These are phyloP conservation scores for Glonium stellatum DNA, from an alignment of 495 filamentous ascomycete species.

Conservation along the genomic window DNA sequence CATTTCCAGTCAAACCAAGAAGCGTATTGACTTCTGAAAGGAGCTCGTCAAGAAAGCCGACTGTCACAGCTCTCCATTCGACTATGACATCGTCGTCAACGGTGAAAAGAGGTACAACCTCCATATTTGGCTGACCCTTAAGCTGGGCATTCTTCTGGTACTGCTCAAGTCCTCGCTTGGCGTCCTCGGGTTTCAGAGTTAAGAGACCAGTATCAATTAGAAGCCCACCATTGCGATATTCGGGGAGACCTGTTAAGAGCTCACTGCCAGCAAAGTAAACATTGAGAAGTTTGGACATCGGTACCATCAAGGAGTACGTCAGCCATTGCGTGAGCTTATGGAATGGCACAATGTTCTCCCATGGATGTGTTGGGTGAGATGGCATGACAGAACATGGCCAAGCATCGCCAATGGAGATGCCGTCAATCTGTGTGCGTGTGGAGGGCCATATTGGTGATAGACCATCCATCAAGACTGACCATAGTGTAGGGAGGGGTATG, in stretches of 20 bases:
- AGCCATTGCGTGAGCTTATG: conserved; percentile 91
- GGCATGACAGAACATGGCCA: conserved; percentile 88
- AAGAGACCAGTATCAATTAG: conserved; percentile 78
- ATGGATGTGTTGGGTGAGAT: conserved; percentile 63
- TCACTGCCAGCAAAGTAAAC: conserved; percentile 72
- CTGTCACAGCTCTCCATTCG: conserved; percentile 77
- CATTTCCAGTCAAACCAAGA: conserved; percentile 47
- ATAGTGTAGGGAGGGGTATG: conserved; percentile 83
- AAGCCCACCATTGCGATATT: conserved; percentile 82
- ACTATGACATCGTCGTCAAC: conserved; percentile 79
- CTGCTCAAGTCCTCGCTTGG: conserved; percentile 58
- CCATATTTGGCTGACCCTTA: conserved; percentile 64
- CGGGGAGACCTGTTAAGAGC: conserved; percentile 74
- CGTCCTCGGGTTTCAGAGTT: conserved; percentile 59
- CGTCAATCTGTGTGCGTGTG: conserved; percentile 81
- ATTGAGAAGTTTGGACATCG: conserved; percentile 69
- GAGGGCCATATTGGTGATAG: conserved; percentile 83
- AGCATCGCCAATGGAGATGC: conserved; percentile 83
- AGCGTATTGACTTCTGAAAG: conserved; percentile 64
- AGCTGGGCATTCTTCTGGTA: conserved; percentile 68
- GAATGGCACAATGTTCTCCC: conserved; percentile 94
- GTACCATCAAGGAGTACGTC: conserved; percentile 81
- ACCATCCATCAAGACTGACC: conserved; percentile 83
- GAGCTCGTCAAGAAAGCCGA: conserved; percentile 75
- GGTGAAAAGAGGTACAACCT: conserved; percentile 70